A percentile compares a stretch with the other conserved stretches of the same genome.
Evolutionary conservation across 1,284 basidiomycete genomes (phyloP).

Genomic region (Phylloporus sp.): DNA sequence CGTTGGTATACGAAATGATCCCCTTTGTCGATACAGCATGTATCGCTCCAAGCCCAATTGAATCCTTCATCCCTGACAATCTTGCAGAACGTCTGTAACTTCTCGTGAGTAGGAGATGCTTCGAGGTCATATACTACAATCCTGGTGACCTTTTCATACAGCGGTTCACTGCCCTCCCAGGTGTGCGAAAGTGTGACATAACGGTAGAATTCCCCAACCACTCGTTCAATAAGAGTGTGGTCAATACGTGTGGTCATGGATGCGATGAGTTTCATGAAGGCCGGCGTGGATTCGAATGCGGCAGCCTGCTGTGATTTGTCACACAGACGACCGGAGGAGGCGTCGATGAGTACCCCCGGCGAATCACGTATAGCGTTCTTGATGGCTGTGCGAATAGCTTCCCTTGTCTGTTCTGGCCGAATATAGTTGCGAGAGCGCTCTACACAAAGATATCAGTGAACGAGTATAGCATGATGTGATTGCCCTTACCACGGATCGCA

Average conservation of each 20-base stretch:
- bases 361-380: conserved; percentile 4
- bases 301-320: conserved; percentile 6
- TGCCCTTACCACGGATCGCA: background rate
- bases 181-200: background rate
- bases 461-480: background rate
- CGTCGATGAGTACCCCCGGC: conserved; percentile 17
- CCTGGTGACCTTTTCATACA: conserved; percentile 9
- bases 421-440: background rate
- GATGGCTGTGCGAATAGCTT: background rate
- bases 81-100: too few species aligned
- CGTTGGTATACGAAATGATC: too few species aligned
- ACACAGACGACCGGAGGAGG: conserved; percentile 12
- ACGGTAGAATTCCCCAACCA: background rate
- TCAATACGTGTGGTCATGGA: background rate
- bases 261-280: background rate
- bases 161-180: conserved; percentile 10
- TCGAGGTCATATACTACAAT: conserved; percentile 3
- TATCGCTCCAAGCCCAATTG: too few species aligned
- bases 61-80: too few species aligned
- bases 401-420: background rate
- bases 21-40: too few species aligned
- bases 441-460: background rate
- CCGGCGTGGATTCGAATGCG: conserved; percentile 1
- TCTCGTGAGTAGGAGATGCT: background rate
- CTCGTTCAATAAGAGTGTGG: background rate